Conservation (phyloP, 345 rosid genomes). For the Aegle marmelos region DNA sequence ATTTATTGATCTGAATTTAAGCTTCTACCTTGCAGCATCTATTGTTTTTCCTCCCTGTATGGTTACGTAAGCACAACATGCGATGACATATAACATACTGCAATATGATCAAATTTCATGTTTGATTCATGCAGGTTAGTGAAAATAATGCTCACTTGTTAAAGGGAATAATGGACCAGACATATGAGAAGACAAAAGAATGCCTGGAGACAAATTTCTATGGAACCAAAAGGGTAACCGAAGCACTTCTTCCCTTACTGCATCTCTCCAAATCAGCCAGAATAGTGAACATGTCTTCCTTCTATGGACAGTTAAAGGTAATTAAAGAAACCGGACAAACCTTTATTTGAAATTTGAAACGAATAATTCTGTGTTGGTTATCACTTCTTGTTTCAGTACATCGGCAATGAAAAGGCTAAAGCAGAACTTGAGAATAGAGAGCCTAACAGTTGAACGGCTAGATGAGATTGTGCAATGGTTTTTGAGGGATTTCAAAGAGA, state of each 20-base stretch:
- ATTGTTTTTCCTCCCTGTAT: no score
- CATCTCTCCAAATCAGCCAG: constrained; percentile 14
- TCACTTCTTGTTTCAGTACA: neutral
- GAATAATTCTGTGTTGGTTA: neutral
- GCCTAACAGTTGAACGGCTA: constrained; percentile 14
- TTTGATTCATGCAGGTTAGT: constrained; percentile 2
- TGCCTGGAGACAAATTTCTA: constrained; percentile 25
- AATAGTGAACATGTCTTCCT: constrained; percentile 23
- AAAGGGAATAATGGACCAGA: constrained; percentile 4
- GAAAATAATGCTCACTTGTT: constrained; percentile 8
- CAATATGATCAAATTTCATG: neutral
- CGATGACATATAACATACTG: neutral
- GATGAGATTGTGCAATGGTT: constrained; percentile 17
- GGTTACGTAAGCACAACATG: neutral
- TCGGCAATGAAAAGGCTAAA: neutral
- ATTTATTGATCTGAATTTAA: neutral
- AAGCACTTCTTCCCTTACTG: constrained; percentile 17
- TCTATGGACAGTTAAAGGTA: constrained; percentile 19
- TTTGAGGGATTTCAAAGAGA: constrained; percentile 16
- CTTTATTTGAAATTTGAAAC: neutral
- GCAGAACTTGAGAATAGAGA: neutral
- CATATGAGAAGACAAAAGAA: constrained; percentile 15
- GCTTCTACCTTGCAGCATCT: neutral
- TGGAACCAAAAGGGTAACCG: constrained; percentile 20
- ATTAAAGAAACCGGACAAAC: neutral